These are phyloP conservation scores for Rhizopogon roseolus DNA, from an alignment of 768 basidiomycete species.

Conservation along the genomic window DNA sequence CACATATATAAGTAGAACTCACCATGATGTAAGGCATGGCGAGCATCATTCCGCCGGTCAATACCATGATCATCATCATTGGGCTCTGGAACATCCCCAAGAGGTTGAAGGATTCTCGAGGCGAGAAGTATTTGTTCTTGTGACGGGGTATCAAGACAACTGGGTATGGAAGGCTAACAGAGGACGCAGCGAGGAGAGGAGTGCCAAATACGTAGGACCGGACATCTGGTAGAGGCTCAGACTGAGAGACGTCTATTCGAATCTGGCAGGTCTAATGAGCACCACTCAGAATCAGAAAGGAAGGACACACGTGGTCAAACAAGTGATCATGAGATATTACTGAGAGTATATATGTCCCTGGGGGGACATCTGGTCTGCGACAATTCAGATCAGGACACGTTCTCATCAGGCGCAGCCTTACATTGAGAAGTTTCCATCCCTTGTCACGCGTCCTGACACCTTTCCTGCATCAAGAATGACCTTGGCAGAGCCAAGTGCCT, in stretches of 20 bases:
- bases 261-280: slow-evolving; percentile 36
- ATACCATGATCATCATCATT: slow-evolving; percentile 78
- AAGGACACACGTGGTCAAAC: slow-evolving; percentile 60
- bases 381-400: slow-evolving; percentile 7
- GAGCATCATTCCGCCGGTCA: slow-evolving; percentile 62
- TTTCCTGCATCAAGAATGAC: slow-evolving; percentile 59
- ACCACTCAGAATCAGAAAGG: not conserved
- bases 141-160: slow-evolving; percentile 50
- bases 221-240: slow-evolving; percentile 43
- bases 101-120: slow-evolving; percentile 69
- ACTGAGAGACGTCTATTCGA: slow-evolving; percentile 54
- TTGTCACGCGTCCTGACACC: slow-evolving; percentile 46
- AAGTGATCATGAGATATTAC: slow-evolving; percentile 59
- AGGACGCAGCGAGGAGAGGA: slow-evolving; percentile 54
- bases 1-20: slow-evolving; percentile 6
- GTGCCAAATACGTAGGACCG: slow-evolving; percentile 66
- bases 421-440: slow-evolving; percentile 65
- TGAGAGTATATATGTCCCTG: slow-evolving; percentile 66
- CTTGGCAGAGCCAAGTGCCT: slow-evolving; percentile 49
- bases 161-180: slow-evolving; percentile 56
- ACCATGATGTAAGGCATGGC: slow-evolving; percentile 78
- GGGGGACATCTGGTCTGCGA: slow-evolving; percentile 59
- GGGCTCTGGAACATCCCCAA: slow-evolving; percentile 76
- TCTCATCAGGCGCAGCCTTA: slow-evolving; percentile 26
- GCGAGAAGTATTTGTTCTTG: slow-evolving; percentile 61